phyloP scores from a whole-genome alignment of 228 moss, liverwort and hornwort genomes.

The Sphagnum fallax region DNA sequence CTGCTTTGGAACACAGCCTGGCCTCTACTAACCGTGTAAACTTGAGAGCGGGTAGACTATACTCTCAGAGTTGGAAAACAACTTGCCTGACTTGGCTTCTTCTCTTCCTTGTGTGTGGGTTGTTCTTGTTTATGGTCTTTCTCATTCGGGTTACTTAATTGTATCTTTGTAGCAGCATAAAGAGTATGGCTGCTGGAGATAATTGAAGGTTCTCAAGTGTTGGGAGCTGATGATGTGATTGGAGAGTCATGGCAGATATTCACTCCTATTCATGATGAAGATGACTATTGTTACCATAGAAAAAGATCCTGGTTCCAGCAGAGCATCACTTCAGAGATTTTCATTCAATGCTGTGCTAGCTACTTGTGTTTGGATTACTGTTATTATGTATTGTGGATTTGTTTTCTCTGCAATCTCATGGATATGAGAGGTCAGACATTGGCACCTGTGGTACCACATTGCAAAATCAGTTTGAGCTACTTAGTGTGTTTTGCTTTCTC shows the following conservation, averaged over 20 bases:
- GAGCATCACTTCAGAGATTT: slow-evolving; percentile 75
- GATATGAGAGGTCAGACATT: too few species aligned
- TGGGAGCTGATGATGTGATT: too few species aligned
- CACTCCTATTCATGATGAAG: too few species aligned
- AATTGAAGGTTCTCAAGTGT: too few species aligned
- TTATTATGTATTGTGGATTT: too few species aligned
- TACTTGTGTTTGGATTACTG: slow-evolving; percentile 16
- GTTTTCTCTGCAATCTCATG: too few species aligned
- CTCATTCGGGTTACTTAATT: slow-evolving; percentile 62
- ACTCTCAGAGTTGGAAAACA: slow-evolving; percentile 78
- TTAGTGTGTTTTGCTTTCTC: too few species aligned
- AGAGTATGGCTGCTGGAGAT: too few species aligned
- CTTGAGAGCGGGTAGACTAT: slow-evolving; percentile 56
- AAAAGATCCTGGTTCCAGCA: slow-evolving; percentile 61
- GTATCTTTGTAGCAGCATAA: background rate
- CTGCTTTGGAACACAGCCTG: slow-evolving; percentile 78
- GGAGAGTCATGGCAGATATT: too few species aligned
- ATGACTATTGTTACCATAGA: too few species aligned
- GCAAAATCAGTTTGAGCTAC: too few species aligned
- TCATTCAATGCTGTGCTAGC: slow-evolving; percentile 69
- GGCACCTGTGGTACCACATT: too few species aligned
- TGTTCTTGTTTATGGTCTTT: slow-evolving; percentile 93
- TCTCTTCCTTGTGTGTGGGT: slow-evolving; percentile 58
- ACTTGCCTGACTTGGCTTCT: slow-evolving; percentile 82
- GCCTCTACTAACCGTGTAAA: slow-evolving; percentile 80